These are phyloP conservation scores for Groenewaldozyma salmanticensis DNA, from an alignment of 805 yeast species.

Conservation along the genomic window DNA sequence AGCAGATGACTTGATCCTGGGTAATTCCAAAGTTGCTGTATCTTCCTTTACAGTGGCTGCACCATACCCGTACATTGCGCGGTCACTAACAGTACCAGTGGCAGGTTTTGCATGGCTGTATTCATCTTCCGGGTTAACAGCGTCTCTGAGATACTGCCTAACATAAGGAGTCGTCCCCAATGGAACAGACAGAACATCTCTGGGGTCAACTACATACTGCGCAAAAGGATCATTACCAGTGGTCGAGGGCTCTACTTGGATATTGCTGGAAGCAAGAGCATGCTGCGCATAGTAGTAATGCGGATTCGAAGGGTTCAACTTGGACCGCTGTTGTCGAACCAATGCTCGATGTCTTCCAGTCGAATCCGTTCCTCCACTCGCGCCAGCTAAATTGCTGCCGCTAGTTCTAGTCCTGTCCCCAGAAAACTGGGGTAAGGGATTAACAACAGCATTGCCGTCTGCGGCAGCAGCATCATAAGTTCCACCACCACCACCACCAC, in stretches of 20 bases:
- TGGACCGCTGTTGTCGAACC: slow-evolving; percentile 4
- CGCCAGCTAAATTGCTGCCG: too few relatives aligned
- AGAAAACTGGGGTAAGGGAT: too few relatives aligned
- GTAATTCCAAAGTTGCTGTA: background rate
- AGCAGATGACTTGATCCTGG: background rate
- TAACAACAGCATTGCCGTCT: too few relatives aligned
- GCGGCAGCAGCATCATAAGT: too few relatives aligned
- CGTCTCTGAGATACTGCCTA: too few relatives aligned
- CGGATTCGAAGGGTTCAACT: slow-evolving; percentile 44
- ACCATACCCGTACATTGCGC: background rate
- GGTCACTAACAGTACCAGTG: background rate
- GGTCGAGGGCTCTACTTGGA: slow-evolving; percentile 45
- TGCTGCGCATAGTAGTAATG: slow-evolving; percentile 57
- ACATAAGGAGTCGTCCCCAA: background rate
- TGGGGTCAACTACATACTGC: slow-evolving; percentile 43
- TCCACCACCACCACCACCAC: too few relatives aligned
- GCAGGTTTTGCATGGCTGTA: background rate
- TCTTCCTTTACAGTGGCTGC: background rate
- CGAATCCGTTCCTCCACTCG: too few relatives aligned
- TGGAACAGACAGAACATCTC: slow-evolving; percentile 6
- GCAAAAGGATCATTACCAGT: slow-evolving; percentile 45
- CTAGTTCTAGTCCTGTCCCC: background rate
- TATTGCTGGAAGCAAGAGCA: slow-evolving; percentile 46
- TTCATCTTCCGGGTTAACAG: background rate
- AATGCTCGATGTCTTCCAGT: background rate